Base-by-base conservation (phyloP, 495 filamentous ascomycete genomes). In the Penicillium bovifimosum region DNA sequence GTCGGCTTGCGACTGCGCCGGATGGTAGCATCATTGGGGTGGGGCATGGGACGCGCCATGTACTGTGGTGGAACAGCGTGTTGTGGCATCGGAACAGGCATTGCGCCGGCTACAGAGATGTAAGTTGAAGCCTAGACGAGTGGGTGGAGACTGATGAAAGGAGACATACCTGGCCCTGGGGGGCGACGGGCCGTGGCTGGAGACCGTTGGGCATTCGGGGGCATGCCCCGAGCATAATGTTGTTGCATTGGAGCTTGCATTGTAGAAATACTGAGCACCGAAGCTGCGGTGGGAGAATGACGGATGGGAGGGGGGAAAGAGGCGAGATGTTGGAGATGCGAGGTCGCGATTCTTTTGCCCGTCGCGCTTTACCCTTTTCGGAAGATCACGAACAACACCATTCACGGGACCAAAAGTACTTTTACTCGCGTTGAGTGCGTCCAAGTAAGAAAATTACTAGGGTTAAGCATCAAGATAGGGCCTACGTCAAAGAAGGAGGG, bases 1-100 rank as follows among this genome's bases (percentile, higher is more conserved):
- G 91, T 96, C 6, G 95, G 95, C 67, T 90, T 93, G 58, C 80
- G 81, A 54, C 86, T 86, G 44, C 88, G 81, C 41, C 90, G 82
- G 60, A 91, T 88, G 11, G 86, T 85, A 34, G 67, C 66, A 26
- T 75, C 71, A 41, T 72, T 73, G 32, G 69, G 65, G 33, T 70
- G 68, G 24, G 69, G 54, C 54, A 74, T 69, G 32, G 60, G 58
- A 54, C 74, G 74, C 17, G 67, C 52, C 54, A 74, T 67, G 45
- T 72, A 74, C 43, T 74, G 74, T 18, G 68, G 59, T 47, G 68
- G 59, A n/a, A 73, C 63, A 13, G 67, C 58, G 50, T 75, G 72
- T 47, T 73, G 72, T 38, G 67, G 59, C 58, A 74, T 68, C 8
- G 61, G 61, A 18, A 72, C 66, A 10, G 71, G 63, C 67, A 75